phyloP scores from a whole-genome alignment of 805 yeast species.

The Candida gorgasii region DNA sequence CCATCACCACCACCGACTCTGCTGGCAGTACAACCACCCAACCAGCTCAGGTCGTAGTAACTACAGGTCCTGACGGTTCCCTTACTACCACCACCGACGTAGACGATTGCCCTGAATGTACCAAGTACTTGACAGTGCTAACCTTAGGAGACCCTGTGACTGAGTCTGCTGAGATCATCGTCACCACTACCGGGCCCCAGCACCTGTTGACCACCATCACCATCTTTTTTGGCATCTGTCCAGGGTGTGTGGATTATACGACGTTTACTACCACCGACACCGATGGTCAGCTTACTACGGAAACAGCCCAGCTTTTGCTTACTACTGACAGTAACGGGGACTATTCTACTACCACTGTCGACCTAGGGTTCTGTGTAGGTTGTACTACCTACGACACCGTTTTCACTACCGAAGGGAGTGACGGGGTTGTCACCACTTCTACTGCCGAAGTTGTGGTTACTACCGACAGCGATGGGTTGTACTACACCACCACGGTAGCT shows the following conservation, averaged over 20 bases:
- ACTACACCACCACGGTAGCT: constrained; percentile 15
- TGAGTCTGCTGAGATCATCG: constrained; percentile 22
- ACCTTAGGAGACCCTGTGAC: neutral
- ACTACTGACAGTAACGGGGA: constrained; percentile 15
- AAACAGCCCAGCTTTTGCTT: constrained; percentile 15
- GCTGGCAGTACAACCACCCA: constrained; percentile 10
- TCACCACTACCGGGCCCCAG: constrained; percentile 31
- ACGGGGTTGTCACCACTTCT: constrained; percentile 13
- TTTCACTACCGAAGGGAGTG: constrained; percentile 12
- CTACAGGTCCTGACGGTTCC: constrained; percentile 9
- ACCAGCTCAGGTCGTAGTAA: constrained; percentile 15
- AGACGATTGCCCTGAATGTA: constrained; percentile 9
- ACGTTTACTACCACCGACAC: constrained; percentile 14
- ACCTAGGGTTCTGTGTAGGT: constrained; percentile 12
- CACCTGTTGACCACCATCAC: constrained; percentile 15
- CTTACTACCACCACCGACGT: constrained; percentile 14
- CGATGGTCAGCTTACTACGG: constrained; percentile 12
- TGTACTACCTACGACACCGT: constrained; percentile 16
- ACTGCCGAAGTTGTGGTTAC: constrained; percentile 16
- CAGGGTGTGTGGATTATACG: constrained; percentile 14
- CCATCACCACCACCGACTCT: constrained; percentile 15
- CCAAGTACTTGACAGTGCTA: neutral
- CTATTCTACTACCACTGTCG: constrained; percentile 7
- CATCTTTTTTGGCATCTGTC: constrained; percentile 9
- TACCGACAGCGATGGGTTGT: constrained; percentile 13